Conservation (phyloP, 208 protist genomes). For the Crithidia fasciculata region DNA sequence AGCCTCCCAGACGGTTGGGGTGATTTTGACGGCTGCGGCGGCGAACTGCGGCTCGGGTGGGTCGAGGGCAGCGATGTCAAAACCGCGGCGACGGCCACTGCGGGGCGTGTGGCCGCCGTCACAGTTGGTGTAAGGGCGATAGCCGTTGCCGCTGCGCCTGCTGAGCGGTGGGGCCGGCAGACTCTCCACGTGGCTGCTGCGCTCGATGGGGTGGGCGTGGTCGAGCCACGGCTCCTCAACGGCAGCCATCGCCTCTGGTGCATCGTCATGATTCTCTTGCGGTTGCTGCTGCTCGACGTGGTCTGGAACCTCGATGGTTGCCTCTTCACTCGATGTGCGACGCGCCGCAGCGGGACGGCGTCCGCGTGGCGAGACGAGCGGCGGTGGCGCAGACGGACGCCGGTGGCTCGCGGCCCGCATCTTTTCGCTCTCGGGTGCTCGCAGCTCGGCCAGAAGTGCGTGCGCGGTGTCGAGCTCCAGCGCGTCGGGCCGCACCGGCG, state of each 20-base stretch:
- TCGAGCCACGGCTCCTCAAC: constrained; percentile 19
- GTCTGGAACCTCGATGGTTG: neutral
- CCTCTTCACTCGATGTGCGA: neutral
- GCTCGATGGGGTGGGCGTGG: constrained; percentile 14
- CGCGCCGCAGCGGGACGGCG: neutral
- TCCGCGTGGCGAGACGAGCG: neutral
- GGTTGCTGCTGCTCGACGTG: neutral
- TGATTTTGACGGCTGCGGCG: neutral
- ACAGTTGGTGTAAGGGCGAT: neutral
- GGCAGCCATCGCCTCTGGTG: too few species aligned
- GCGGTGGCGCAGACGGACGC: neutral
- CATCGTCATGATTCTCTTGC: neutral
- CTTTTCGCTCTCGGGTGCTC: neutral
- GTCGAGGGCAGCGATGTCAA: constrained; percentile 15
- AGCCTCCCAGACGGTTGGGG: neutral
- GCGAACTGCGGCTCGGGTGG: constrained; percentile 8
- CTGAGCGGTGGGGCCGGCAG: neutral
- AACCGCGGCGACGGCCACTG: constrained; percentile 4
- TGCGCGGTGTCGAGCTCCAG: constrained; percentile 1
- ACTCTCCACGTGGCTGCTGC: constrained; percentile 7
- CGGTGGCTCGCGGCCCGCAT: neutral
- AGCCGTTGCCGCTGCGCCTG: neutral
- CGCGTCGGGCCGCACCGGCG: neutral
- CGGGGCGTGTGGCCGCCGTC: neutral
- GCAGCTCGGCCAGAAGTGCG: neutral